phyloP scores from a whole-genome alignment of 371 early-diverging fungal species.

The Apophysomyces variabilis region DNA sequence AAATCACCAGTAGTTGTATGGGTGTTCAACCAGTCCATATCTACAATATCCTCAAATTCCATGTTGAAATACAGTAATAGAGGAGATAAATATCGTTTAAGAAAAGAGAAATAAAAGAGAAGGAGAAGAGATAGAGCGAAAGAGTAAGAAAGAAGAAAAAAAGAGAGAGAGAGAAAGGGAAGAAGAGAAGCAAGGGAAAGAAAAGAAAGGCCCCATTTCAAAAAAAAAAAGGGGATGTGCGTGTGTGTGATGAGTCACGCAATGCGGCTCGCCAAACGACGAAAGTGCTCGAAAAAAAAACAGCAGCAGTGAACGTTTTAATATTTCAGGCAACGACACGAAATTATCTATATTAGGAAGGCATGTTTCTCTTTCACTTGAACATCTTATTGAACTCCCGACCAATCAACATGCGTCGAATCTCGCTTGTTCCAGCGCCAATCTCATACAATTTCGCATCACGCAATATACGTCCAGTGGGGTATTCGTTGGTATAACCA shows the following conservation, averaged over 20 bases:
- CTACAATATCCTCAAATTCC: slow-evolving; percentile 56
- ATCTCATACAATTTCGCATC: slow-evolving; percentile 98
- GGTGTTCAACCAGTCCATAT: slow-evolving; percentile 52
- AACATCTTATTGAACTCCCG: slow-evolving; percentile 71
- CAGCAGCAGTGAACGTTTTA: no score
- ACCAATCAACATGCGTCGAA: slow-evolving; percentile 96
- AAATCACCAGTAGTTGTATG: slow-evolving; percentile 23
- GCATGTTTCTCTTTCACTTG: slow-evolving; percentile 20
- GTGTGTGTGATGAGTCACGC: slow-evolving; percentile 17
- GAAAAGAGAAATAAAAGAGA: slow-evolving; percentile 3
- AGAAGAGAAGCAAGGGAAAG: slow-evolving; percentile 13
- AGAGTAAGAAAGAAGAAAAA: no score
- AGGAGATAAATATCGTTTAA: slow-evolving; percentile 4
- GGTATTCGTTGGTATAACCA: slow-evolving; percentile 96
- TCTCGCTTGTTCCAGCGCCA: slow-evolving; percentile 97
- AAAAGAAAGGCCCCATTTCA: slow-evolving; percentile 13
- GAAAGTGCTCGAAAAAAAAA: slow-evolving; percentile 1
- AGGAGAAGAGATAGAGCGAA: slow-evolving; percentile 8
- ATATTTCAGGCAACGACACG: no score
- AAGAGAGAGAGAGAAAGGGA: no score
- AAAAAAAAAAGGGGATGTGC: slow-evolving; percentile 4
- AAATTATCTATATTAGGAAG: not conserved
- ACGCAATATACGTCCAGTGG: slow-evolving; percentile 90
- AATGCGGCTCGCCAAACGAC: slow-evolving; percentile 4
- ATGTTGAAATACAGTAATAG: slow-evolving; percentile 19